Evolutionary conservation across 2,329 filamentous ascomycete genomes (phyloP), one percentile per base, ranked within the genome.

Genomic region (Epichloe coenophiala): DNA sequence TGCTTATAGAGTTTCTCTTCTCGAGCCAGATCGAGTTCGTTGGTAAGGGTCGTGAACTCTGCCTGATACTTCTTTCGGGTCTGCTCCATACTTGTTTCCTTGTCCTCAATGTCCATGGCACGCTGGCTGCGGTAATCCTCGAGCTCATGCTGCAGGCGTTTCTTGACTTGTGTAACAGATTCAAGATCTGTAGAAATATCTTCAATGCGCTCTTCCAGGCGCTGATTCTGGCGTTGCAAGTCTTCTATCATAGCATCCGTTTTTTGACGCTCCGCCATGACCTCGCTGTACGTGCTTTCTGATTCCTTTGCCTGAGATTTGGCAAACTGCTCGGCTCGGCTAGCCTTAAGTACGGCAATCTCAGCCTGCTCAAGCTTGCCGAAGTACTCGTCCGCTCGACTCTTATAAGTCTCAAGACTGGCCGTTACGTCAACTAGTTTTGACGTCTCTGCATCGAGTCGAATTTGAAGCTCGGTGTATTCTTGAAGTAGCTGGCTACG

Each of bases 1-100:
- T 93, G 88, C 78, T 77, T 91, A 77, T 72, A 96, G 69, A 73
- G 86, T 75, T 75, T 81, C 68, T 94, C 91, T 64, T 97, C 90
- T 37, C 93, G 85, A 59, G 95, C 90, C 54, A 95, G 78, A 63
- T 97, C 91, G 27, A 98, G 80, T 68, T 98, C 93, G 60, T 90
- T 89, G 48, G 86, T 93, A 46, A 97, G 73, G 3, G 86, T 86
- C 15, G 88, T 85, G 63, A 96, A 88, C 66, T 98, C 91, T 41
- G 84, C 79, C 65, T 97, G 93, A 65, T 97, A 98, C 74, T 97
- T 98, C 75, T 91, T 93, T 61, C 91, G 81, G 42, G 91, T 96
- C 68, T 97, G 91, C 69, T 98, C 93, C 80, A 96, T 86, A 58
- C 87, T 93, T 9, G 84, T 84, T 67, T 97, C 91, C 66, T 93